These are phyloP conservation scores for Talaromyces sp. DNA, from an alignment of 2,329 filamentous ascomycete genomes.

Conservation along the genomic window DNA sequence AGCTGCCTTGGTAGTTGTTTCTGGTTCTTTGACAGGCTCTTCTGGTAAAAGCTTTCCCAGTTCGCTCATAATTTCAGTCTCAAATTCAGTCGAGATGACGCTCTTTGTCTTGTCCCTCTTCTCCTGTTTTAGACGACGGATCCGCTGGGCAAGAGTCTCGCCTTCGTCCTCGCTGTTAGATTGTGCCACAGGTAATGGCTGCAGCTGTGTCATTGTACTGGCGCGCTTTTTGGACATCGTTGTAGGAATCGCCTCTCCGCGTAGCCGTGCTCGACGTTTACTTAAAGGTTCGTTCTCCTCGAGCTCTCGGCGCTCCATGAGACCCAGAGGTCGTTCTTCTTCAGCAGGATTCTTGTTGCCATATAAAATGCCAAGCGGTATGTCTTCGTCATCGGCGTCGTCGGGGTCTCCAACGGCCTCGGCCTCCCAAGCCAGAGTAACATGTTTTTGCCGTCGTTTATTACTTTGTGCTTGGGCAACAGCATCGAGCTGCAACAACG, in stretches of 20 bases:
- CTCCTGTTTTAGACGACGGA: constrained; percentile 39
- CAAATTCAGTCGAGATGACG: constrained; percentile 41
- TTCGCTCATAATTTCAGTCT: constrained; percentile 42
- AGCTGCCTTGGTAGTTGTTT: background rate
- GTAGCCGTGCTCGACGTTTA: constrained; percentile 69
- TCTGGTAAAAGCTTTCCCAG: constrained; percentile 29
- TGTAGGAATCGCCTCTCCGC: constrained; percentile 52
- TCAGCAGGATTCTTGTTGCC: constrained; percentile 43
- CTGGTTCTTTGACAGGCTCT: constrained; percentile 19
- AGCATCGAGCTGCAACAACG: constrained; percentile 83
- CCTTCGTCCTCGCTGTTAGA: constrained; percentile 33
- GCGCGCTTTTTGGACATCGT: constrained; percentile 25
- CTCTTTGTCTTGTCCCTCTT: constrained; percentile 27
- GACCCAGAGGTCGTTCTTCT: constrained; percentile 42
- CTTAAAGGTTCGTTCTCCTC: constrained; percentile 92
- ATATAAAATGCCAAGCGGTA: constrained; percentile 79
- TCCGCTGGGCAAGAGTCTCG: constrained; percentile 47
- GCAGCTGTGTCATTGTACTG: constrained; percentile 35
- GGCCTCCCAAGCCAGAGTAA: constrained; percentile 86
- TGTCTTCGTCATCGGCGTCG: constrained; percentile 71
- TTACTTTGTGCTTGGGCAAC: constrained; percentile 81
- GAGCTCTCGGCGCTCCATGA: constrained; percentile 67
- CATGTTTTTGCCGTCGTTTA: constrained; percentile 65
- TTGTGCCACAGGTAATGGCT: constrained; percentile 26
- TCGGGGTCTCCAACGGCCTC: constrained; percentile 41